Evolutionary conservation across 75 land plant species (phyloP), one percentile per base, ranked within the genome.

Genomic region (Gnetum montanum): DNA sequence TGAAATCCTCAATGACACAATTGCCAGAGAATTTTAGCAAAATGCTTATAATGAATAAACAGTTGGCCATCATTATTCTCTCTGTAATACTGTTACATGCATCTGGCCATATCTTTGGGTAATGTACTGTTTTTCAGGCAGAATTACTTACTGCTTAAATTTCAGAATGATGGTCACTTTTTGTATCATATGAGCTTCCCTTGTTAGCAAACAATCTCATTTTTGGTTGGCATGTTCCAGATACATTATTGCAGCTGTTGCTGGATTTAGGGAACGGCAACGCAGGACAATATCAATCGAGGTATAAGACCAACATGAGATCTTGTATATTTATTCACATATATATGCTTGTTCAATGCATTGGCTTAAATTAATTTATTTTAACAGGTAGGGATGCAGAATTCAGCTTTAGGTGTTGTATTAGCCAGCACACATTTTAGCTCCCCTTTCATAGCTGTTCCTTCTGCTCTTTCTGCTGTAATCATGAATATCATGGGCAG

Each of bases 401-500:
- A 87, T 58, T 87, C 84, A 27, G 83, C 92, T 4, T 38, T 87
- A 6, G 92, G 84, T 6, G 84, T 87, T 22, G 87, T 87, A 43
- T 50, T 86, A 46, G 87, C 87, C 58, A 70, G 77, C 8, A 30
- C 77, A 37, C 86, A 86, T 62, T 82, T 86, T 43, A 46, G 59
- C 8, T 86, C 91, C 34, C 75, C 83, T 15, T 46, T 82, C 61
- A 80, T 84, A 20, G 85, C 75, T 20, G 57, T 86, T 25, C 87
- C 91, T 40, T 59, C 75, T 19, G 87, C 91, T 7, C 18, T 86
- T 33, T 86, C 91, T 1, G 91, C 91, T 8, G 72, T 86, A 23
- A 53, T 86, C 31, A 79, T 87, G 92, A 87, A 87, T 41, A 71
- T 83, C 23, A 83, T 87, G 84, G 92, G 92, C 6, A 87, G 88